Evolutionary conservation across 306 rosid genomes (phyloP), one percentile per base, ranked within the genome.

Genomic region (Gastrolobium bilobum): DNA sequence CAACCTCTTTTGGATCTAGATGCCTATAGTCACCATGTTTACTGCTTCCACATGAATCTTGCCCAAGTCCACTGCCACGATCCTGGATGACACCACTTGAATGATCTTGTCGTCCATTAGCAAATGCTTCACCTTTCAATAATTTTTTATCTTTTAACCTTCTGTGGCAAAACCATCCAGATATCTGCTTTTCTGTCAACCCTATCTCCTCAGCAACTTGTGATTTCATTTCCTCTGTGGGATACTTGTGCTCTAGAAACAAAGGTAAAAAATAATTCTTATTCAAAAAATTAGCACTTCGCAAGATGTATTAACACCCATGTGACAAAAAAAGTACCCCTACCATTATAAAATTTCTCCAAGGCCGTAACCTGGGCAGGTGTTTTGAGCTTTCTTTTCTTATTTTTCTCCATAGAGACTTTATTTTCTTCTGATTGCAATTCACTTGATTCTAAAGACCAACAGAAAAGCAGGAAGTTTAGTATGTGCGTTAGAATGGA

Each of bases 151-250:
- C 99, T 79, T 95, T 95, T 81, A 95, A 86, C 81, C 99, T 85
- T 86, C 99, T 90, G 87, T 95, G 99, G 87, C 99, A 95, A 88
- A 95, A 93, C 99, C 99, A 95, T 80, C 99, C 99, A 78, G 99
- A 93, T 64, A 95, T 81, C 88, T 95, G 99, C 83, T 95, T 93
- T 85, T 91, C 98, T 65, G 99, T 88, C 89, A 95, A 81, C 44
- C 87, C 91, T 82, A 92, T 80, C 84, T 85, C 84, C 66, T 81
- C 98, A 0, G 97, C 89, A 79, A 95, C 87, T 69, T 84, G 88
- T 71, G 62, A 54, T 79, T 91, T 95, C 94, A 91, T 89, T 84
- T 93, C 97, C 81, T 95, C 99, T 1, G 93, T 85, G 20, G 99
- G 99, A 79, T 95, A 95, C 84, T 91, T 95, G 79, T 90, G 92